phyloP scores from a whole-genome alignment of 2,329 filamentous ascomycete genomes.

The Calycina marina region DNA sequence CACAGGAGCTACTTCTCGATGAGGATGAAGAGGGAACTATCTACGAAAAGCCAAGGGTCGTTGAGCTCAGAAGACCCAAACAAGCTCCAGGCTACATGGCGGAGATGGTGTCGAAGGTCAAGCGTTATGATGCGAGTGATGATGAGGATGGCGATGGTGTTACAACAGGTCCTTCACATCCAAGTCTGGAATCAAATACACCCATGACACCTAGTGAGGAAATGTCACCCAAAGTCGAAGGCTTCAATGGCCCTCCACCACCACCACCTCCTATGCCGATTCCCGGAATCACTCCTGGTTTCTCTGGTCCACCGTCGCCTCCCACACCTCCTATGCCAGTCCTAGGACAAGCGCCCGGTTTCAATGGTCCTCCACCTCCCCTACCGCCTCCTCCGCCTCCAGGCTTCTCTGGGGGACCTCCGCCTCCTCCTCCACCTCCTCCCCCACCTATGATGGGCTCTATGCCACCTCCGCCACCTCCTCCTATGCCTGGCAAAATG shows the following conservation, averaged over 20 bases:
- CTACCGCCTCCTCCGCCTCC: constrained; percentile 28
- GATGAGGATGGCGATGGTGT: constrained; percentile 42
- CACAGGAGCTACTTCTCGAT: constrained; percentile 17
- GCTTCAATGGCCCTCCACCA: constrained; percentile 24
- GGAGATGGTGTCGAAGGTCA: constrained; percentile 65
- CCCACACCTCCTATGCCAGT: constrained; percentile 27
- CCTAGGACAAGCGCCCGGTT: constrained; percentile 19
- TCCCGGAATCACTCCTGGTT: constrained; percentile 21
- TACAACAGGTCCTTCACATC: constrained; percentile 62
- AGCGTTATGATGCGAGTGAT: constrained; percentile 45
- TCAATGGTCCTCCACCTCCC: constrained; percentile 23
- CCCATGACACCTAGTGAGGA: constrained; percentile 36
- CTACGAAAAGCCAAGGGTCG: constrained; percentile 58
- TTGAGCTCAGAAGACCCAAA: constrained; percentile 60
- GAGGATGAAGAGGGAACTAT: constrained; percentile 33
- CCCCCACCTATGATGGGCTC: constrained; percentile 26
- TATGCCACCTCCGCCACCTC: constrained; percentile 37
- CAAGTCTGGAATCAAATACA: constrained; percentile 53
- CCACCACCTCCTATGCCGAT: constrained; percentile 26
- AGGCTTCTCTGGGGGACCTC: constrained; percentile 25
- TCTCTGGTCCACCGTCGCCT: constrained; percentile 24
- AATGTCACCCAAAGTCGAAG: constrained; percentile 19
- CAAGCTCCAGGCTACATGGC: constrained; percentile 44
- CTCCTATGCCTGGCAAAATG: constrained; percentile 52
- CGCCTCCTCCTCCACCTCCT: constrained; percentile 30